phyloP scores from a whole-genome alignment of 2,329 filamentous ascomycete genomes.

The Penicillium sclerotigenum region DNA sequence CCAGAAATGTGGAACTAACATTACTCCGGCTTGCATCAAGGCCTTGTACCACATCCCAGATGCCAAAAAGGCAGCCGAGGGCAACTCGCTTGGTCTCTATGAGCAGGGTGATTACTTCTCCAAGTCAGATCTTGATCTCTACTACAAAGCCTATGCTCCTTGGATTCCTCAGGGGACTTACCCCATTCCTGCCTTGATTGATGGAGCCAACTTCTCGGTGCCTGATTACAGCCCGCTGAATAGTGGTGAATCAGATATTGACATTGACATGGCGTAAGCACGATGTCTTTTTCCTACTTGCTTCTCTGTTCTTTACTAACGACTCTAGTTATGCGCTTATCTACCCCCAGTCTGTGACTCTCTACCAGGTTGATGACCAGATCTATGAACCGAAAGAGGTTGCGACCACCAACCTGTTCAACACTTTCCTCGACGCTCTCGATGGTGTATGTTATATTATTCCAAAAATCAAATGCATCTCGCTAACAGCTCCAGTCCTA shows the following conservation, averaged over 20 bases:
- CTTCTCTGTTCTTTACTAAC: neutral
- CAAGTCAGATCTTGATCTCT: conserved; percentile 49
- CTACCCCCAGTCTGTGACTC: conserved; percentile 50
- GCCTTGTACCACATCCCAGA: conserved; percentile 49
- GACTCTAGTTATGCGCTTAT: conserved; percentile 43
- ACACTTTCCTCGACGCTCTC: conserved; percentile 53
- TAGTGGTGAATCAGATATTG: conserved; percentile 52
- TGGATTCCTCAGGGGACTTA: conserved; percentile 43
- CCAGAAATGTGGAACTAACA: conserved; percentile 51
- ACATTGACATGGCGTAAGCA: conserved; percentile 53
- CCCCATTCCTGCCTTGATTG: conserved; percentile 49
- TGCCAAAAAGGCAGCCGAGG: conserved; percentile 36
- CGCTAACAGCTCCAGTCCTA: conserved; percentile 38
- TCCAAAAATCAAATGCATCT: neutral
- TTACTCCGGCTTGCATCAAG: conserved; percentile 57
- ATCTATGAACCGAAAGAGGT: conserved; percentile 39
- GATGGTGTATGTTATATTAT: conserved; percentile 39
- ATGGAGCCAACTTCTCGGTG: conserved; percentile 44
- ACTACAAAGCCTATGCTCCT: conserved; percentile 47
- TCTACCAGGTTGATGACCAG: conserved; percentile 52
- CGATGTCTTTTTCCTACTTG: neutral
- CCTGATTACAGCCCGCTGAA: conserved; percentile 34
- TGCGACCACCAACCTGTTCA: conserved; percentile 36
- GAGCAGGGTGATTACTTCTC: conserved; percentile 55
- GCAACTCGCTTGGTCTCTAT: conserved; percentile 54